A percentile compares a stretch with the other conserved stretches of the same genome.
Evolutionary conservation across 257 asterid species (phyloP).

Genomic region (Solanum commersonii): DNA sequence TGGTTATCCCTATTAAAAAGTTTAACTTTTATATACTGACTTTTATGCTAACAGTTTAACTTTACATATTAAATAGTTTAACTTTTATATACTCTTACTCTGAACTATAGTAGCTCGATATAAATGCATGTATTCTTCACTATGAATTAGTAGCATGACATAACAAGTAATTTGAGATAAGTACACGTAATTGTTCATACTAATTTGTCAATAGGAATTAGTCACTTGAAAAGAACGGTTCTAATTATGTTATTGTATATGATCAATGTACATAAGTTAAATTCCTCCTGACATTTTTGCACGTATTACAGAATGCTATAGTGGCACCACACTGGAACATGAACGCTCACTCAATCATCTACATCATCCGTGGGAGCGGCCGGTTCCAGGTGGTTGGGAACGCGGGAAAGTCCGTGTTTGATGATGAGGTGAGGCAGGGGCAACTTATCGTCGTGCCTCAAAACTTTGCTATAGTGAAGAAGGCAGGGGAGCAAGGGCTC

Average conservation of each 20-base stretch:
- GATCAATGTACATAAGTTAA: neutral
- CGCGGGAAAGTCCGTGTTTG: constrained; percentile 22
- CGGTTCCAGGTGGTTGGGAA: constrained; percentile 45
- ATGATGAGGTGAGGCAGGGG: constrained; percentile 40
- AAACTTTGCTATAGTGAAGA: constrained; percentile 29
- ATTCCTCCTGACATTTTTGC: neutral
- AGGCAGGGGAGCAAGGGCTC: constrained; percentile 40
- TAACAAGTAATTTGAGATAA: neutral
- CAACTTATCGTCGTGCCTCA: constrained; percentile 55
- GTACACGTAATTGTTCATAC: neutral
- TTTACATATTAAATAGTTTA: neutral
- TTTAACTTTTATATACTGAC: neutral
- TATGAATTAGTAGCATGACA: too few species aligned
- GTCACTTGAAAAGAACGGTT: neutral
- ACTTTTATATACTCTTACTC: neutral
- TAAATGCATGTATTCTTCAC: neutral
- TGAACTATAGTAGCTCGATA: neutral
- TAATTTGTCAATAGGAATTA: neutral
- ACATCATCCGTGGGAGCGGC: constrained; percentile 31
- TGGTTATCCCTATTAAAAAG: neutral
- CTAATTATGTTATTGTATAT: neutral
- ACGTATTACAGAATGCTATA: constrained; percentile 26
- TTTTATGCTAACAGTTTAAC: too few species aligned
- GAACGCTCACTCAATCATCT: constrained; percentile 43
- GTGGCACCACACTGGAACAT: constrained; percentile 42